Conservation (phyloP, 75 land plant genomes). For the Chamaecyparis obtusa region DNA sequence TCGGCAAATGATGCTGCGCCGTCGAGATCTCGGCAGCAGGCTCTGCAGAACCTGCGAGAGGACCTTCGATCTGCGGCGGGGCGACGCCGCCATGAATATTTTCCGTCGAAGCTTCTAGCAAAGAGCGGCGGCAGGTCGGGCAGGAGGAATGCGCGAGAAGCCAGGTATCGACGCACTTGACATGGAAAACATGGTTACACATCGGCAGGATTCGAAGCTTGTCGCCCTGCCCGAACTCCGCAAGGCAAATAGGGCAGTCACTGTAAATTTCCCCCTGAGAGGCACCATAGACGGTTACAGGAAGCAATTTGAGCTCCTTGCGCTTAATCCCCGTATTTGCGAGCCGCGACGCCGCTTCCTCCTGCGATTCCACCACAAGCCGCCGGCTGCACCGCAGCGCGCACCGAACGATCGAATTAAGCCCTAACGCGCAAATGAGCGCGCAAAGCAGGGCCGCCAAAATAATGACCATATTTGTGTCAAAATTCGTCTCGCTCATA, state of each 20-base stretch:
- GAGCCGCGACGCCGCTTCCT: not conserved
- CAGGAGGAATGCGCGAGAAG: constrained; percentile 62
- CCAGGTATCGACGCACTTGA: constrained; percentile 70
- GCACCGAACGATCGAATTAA: constrained; percentile 55
- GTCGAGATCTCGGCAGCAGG: not conserved
- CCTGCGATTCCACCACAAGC: not conserved
- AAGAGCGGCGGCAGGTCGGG: constrained; percentile 60
- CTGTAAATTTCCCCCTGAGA: constrained; percentile 5
- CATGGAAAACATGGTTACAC: constrained; percentile 75
- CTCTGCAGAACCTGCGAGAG: not conserved
- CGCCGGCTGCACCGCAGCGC: constrained; percentile 26
- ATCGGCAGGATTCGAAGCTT: constrained; percentile 47
- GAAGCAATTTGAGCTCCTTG: constrained; percentile 35
- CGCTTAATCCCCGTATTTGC: constrained; percentile 34
- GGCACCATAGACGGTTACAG: constrained; percentile 25
- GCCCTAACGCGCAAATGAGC: constrained; percentile 50
- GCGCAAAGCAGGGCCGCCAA: constrained; percentile 61
- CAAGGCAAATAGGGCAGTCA: constrained; percentile 62
- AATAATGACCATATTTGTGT: constrained; percentile 68
- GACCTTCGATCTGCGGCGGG: not conserved
- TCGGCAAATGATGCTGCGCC: not conserved
- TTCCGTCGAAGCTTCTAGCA: constrained; percentile 22
- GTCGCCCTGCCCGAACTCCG: constrained; percentile 52
- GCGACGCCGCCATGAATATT: not conserved
- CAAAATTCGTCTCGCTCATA: constrained; percentile 26